Conservation (phyloP, 352 stramenopile species). For the Globisporangium perplexum region DNA sequence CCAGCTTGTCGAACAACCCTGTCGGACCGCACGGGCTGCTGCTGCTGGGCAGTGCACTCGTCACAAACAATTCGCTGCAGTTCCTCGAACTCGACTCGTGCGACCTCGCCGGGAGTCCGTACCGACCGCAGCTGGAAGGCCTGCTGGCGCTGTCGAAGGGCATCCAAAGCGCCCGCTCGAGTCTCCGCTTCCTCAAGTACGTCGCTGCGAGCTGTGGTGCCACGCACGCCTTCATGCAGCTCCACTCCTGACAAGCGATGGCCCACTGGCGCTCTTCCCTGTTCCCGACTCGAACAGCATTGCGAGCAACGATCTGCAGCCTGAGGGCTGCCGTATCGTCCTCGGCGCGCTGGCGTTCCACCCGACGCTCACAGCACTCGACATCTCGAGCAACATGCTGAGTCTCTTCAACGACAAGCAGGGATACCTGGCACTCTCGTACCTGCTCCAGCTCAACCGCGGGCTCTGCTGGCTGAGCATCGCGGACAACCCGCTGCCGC, state of each 20-base stretch:
- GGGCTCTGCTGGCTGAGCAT: constrained; percentile 44
- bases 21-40: constrained; percentile 34
- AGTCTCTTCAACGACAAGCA: constrained; percentile 47
- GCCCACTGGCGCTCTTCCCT: not conserved
- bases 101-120: constrained; percentile 42
- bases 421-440: constrained; percentile 45
- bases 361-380: constrained; percentile 40
- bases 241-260: not conserved
- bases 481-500: constrained; percentile 28
- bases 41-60: constrained; percentile 39
- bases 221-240: too few species aligned
- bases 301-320: constrained; percentile 41
- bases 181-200: constrained; percentile 44
- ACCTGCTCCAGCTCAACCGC: constrained; percentile 41
- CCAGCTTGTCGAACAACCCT: constrained; percentile 33
- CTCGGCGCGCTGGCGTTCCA: constrained; percentile 45
- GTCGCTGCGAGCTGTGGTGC: not conserved
- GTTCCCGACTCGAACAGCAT: constrained; percentile 21
- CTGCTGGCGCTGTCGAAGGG: constrained; percentile 51
- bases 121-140: constrained; percentile 42
- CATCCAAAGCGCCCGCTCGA: constrained; percentile 45
- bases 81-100: constrained; percentile 50
- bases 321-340: constrained; percentile 50
- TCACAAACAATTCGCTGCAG: constrained; percentile 62
- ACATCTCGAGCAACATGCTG: constrained; percentile 54